Evolutionary conservation across 164 flowering plant genomes (phyloP).

Genomic region (Paratinospora sagittata): DNA sequence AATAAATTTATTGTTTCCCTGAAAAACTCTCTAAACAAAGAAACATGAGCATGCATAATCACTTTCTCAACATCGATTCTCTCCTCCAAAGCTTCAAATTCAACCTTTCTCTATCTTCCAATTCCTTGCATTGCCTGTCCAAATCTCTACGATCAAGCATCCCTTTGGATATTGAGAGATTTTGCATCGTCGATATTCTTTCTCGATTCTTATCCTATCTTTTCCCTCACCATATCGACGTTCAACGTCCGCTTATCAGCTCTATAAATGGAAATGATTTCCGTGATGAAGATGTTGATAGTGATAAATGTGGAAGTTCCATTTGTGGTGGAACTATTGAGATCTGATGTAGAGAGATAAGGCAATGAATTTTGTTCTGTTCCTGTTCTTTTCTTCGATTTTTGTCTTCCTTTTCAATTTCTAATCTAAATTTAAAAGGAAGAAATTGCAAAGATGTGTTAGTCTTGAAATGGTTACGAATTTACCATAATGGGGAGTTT

Average conservation of each 20-base stretch:
- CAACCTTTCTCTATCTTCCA: constrained; percentile 38
- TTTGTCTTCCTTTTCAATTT: too few relatives aligned
- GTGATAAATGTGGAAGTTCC: too few relatives aligned
- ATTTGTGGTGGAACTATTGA: not conserved
- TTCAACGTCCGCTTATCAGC: not conserved
- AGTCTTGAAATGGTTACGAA: too few relatives aligned
- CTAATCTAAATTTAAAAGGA: too few relatives aligned
- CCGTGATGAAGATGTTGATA: not conserved
- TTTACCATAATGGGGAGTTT: too few relatives aligned
- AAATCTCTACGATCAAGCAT: constrained; percentile 12
- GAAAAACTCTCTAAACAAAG: too few relatives aligned
- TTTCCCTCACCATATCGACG: constrained; percentile 38
- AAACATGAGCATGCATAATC: constrained; percentile 52
- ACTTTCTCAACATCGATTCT: constrained; percentile 52
- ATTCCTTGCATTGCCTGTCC: constrained; percentile 33
- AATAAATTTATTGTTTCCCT: too few relatives aligned
- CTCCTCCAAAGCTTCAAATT: constrained; percentile 27
- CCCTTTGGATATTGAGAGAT: constrained; percentile 22
- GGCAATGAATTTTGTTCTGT: not conserved
- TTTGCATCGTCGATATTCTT: constrained; percentile 46
- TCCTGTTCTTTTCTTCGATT: too few relatives aligned
- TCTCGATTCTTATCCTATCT: constrained; percentile 45
- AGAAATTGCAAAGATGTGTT: not conserved
- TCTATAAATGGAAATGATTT: too few relatives aligned
- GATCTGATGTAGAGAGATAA: not conserved